phyloP scores from a whole-genome alignment of 805 yeast species.

The Saturnispora diversa region DNA sequence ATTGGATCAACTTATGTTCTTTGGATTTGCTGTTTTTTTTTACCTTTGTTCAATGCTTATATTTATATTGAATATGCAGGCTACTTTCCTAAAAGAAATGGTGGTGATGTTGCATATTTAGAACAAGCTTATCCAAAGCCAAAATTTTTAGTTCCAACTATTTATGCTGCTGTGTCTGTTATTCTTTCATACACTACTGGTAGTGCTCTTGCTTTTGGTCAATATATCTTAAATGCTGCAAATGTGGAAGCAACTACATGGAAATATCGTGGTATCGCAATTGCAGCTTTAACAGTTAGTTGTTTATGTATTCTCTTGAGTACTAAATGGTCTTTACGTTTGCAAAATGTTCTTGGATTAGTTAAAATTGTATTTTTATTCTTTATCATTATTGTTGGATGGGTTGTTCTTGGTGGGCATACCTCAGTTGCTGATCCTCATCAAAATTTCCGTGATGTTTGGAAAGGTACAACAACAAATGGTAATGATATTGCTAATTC shows the following conservation, averaged over 20 bases:
- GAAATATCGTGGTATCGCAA: slow-evolving; percentile 71
- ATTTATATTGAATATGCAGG: slow-evolving; percentile 36
- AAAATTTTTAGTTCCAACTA: slow-evolving; percentile 53
- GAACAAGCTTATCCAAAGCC: slow-evolving; percentile 67
- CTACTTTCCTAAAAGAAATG: slow-evolving; percentile 50
- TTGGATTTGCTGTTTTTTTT: slow-evolving; percentile 36
- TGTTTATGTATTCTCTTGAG: slow-evolving; percentile 53
- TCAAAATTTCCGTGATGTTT: slow-evolving; percentile 29
- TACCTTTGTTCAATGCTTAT: slow-evolving; percentile 31
- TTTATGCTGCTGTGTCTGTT: slow-evolving; percentile 63
- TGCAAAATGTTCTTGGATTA: slow-evolving; percentile 60
- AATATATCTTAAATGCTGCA: slow-evolving; percentile 69
- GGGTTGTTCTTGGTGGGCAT: slow-evolving; percentile 80
- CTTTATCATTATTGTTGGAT: slow-evolving; percentile 68
- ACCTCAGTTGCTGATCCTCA: slow-evolving; percentile 27
- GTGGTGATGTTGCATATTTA: slow-evolving; percentile 79
- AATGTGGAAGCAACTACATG: slow-evolving; percentile 59
- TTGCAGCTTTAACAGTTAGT: slow-evolving; percentile 65
- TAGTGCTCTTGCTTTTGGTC: slow-evolving; percentile 73
- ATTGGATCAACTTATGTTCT: slow-evolving; percentile 37
- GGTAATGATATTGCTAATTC: slow-evolving; percentile 37
- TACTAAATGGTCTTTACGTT: slow-evolving; percentile 56
- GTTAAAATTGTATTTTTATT: slow-evolving; percentile 64
- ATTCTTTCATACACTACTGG: slow-evolving; percentile 83
- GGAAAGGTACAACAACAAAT: slow-evolving; percentile 35